These are phyloP conservation scores for Dothidotthia symphoricarpi DNA, from an alignment of 2,329 filamentous ascomycete species.

Conservation along the genomic window DNA sequence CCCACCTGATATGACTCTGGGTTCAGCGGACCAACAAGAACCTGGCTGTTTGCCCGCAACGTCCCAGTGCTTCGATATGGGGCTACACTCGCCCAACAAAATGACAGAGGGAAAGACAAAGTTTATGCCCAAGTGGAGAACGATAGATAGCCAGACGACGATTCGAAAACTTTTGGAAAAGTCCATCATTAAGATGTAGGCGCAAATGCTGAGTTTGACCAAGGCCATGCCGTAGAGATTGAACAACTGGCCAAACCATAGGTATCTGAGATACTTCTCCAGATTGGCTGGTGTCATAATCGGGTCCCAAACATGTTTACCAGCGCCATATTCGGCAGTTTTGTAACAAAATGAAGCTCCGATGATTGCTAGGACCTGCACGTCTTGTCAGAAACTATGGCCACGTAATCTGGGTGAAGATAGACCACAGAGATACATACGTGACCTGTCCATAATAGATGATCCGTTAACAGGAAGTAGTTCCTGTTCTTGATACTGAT, in stretches of 20 bases:
- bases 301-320: constrained; percentile 28
- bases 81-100: constrained; percentile 23
- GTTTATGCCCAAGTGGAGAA: constrained; percentile 21
- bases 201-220: constrained; percentile 29
- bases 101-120: constrained; percentile 26
- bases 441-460: constrained; percentile 25
- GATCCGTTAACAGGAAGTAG: constrained; percentile 24
- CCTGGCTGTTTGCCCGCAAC: constrained; percentile 19
- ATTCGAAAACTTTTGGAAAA: constrained; percentile 23
- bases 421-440: constrained; percentile 8
- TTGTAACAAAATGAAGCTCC: constrained; percentile 21
- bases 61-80: constrained; percentile 26
- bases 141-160: constrained; percentile 22
- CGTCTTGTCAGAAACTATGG: constrained; percentile 3
- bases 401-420: too few relatives aligned
- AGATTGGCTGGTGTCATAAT: constrained; percentile 19
- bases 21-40: constrained; percentile 22
- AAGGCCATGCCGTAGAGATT: constrained; percentile 31
- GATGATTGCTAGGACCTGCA: constrained; percentile 20
- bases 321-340: constrained; percentile 19
- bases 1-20: constrained; percentile 24
- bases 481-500: constrained; percentile 24
- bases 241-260: constrained; percentile 26
- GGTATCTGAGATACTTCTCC: constrained; percentile 15
- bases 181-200: constrained; percentile 28